Base-by-base conservation (phyloP, 768 basidiomycete species). In the Kwoniella heveanensis region DNA sequence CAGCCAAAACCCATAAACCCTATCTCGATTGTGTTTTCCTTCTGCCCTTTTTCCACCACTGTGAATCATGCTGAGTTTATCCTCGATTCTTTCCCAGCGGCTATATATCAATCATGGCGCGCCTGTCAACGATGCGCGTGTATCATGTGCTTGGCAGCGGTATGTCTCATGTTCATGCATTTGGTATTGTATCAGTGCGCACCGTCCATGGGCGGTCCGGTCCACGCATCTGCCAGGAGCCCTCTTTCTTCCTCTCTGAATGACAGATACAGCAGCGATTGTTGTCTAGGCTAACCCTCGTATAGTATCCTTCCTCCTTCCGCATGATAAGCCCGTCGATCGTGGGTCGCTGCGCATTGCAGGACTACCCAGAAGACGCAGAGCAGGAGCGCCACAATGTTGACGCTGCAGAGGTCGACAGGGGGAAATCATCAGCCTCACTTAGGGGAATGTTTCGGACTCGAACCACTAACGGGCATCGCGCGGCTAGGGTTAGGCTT, bases 301-400 rank as follows among this genome's bases (percentile, higher is more conserved):
- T 54, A 62, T 37, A 47, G 17, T 22, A 30, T 54, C 55, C 49
- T 56, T 27, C 53, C 36, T 12, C 62, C 62, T 19, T 36, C 56
- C 10, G 48, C 44, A 53, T 57, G 57, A 36, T 57, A 57, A 9
- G 36, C 49, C n/a, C 36, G 29, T n/a, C 37, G 29, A 25, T 64
- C 62, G 17, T 64, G 62, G 3, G 56, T 56, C 17, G 62, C 27
- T 36, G 62, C 62, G 17, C 30, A 46, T 36, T 60, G 58, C 6
- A 60, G 19, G 22, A 62, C 22, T 15, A 66, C 54, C 68, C 68
- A 69, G 26, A 62, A 27, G 6, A 59, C 50, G 32, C 64, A 65
- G n/a, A 69, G 52, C 13, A 67, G 9, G 27, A 67, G 26, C 2
- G 63, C 66, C 9, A 54, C 62, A n/a, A 71, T 65, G 22, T 63